These are phyloP conservation scores for Sporopachydermia quercuum DNA, from an alignment of 805 yeast genomes.

Conservation along the genomic window DNA sequence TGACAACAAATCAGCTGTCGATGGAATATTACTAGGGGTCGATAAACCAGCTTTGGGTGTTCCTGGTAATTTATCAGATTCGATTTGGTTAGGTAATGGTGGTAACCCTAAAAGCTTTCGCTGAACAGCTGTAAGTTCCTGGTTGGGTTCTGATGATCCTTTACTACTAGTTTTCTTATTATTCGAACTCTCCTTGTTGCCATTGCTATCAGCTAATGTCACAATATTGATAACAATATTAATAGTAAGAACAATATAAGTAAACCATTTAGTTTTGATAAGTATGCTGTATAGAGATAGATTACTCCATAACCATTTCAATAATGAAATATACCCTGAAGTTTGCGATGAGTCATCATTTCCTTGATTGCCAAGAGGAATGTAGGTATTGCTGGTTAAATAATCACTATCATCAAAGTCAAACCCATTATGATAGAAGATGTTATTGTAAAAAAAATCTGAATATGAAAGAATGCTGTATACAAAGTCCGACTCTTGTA, in stretches of 20 bases:
- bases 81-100: conserved; percentile 10
- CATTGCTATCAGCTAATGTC: conserved; percentile 11
- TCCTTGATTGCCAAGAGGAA: neutral
- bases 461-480: neutral
- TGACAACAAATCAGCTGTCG: conserved; percentile 9
- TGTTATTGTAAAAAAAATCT: neutral
- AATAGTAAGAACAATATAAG: conserved; percentile 16
- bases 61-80: neutral
- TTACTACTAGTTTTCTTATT: no score
- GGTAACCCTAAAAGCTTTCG: conserved; percentile 16
- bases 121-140: conserved; percentile 11
- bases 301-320: neutral
- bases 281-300: neutral
- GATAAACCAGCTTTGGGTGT: no score
- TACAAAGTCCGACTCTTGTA: neutral
- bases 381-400: no score
- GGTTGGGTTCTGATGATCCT: conserved; percentile 3
- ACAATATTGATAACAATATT: conserved; percentile 14
- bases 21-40: conserved; percentile 18
- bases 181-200: conserved; percentile 8
- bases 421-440: neutral
- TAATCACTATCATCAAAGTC: neutral
- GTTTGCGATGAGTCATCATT: no score
- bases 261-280: conserved; percentile 15
- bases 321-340: no score